Conservation (phyloP, 129 eudicot species). For the Lactuca sativa region DNA sequence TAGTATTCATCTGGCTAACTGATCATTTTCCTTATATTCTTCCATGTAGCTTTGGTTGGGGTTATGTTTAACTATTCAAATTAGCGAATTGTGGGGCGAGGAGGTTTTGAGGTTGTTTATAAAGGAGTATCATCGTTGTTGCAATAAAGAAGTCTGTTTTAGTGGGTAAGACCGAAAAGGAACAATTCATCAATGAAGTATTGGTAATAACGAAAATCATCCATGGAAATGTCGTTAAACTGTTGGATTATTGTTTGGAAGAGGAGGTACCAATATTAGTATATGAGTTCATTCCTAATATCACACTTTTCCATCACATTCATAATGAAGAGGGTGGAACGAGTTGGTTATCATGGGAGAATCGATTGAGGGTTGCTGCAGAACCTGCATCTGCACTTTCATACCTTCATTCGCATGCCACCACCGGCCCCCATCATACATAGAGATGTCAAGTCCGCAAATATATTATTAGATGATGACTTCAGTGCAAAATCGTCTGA, state of each 20-base stretch:
- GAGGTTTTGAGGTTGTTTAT: slow-evolving; percentile 9
- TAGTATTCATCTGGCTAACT: no score
- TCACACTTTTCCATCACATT: background rate
- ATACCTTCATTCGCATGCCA: no score
- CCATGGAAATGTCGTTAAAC: slow-evolving; percentile 22
- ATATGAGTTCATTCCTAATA: background rate
- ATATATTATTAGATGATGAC: no score
- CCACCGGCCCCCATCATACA: no score
- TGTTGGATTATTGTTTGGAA: no score
- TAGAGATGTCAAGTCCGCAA: background rate
- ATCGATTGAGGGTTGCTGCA: no score
- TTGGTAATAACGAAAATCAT: slow-evolving; percentile 12
- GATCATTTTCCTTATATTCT: no score
- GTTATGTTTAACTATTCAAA: background rate
- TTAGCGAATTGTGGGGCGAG: slow-evolving; percentile 19
- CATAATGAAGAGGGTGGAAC: no score
- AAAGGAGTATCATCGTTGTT: no score
- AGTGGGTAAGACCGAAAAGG: background rate
- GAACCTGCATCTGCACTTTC: background rate
- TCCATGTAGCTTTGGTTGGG: no score
- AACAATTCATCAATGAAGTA: slow-evolving; percentile 32
- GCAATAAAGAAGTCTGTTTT: no score
- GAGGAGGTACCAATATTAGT: no score
- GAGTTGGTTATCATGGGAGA: background rate
- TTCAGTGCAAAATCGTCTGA: slow-evolving; percentile 11